Evolutionary conservation across 169 alveolate species (phyloP), one percentile per base, ranked within the genome.

Genomic region (Plasmodium relictum): DNA sequence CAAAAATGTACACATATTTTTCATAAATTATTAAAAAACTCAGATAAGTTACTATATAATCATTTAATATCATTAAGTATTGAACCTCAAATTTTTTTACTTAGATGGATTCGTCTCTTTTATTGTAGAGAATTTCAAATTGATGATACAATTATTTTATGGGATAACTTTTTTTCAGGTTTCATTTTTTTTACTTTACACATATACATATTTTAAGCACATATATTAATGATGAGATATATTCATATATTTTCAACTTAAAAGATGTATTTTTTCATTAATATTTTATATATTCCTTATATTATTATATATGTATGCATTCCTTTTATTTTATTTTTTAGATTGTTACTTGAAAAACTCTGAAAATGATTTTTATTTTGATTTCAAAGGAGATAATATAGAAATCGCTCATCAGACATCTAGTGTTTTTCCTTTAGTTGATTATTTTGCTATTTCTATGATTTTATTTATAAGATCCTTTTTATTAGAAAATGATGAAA

Each of bases 81-180:
- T 42, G 96, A 93, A 41, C 96, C 96, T 31, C 96, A 93, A 76
- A 86, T 93, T 37, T 93, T 93, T 68, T 73, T 93, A 0, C 93
- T 93, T 58, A 65, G 97, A 26, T 95, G 97, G 97, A 92, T 95
- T 18, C 86, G 97, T 61, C 94, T 95, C 61, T 68, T 95, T 62
- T 95, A 94, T 72, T 92, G 96, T 56, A 88, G 97, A 61, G 97
- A 95, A 70, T 92, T 92, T 62, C 93, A 73, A 52, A 89, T 93
- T 58, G 92, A 88, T 42, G 96, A 93, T 26, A 93, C 96, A 3
- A 71, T 93, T 41, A 68, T 87, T 44, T 39, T 93, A 26, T 93
- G 96, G 96, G 96, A 93, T 39, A 73, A 74, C 18, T 54, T 93
- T 12, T 73, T 89, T 20, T 70, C 93, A 80, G 93, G 93, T 89